Percentiles rank a stretch among this genome's conserved stretches.
Conservation (phyloP, 441 rosid genomes). For the Pelargonium australe region DNA sequence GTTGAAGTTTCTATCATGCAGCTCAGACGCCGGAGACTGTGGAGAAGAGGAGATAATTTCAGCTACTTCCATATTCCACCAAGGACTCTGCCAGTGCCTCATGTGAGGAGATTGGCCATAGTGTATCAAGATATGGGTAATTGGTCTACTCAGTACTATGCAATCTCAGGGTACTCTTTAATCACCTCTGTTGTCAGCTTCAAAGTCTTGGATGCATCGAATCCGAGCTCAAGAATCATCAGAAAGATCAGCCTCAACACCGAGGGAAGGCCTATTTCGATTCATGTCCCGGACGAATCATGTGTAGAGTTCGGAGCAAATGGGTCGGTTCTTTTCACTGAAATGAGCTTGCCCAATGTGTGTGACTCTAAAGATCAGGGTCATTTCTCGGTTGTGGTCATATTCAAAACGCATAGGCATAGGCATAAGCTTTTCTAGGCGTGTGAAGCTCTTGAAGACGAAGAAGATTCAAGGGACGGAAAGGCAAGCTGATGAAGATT, state of each 20-base stretch:
- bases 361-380: constrained; percentile 53
- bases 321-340: constrained; percentile 34
- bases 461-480: constrained; percentile 71
- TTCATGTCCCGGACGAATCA: constrained; percentile 46
- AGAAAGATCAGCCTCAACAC: constrained; percentile 37
- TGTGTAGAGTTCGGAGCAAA: constrained; percentile 31
- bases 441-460: constrained; percentile 31
- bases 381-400: constrained; percentile 53
- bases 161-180: constrained; percentile 48
- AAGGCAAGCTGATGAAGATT: constrained; percentile 61
- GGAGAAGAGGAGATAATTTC: constrained; percentile 65
- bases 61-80: constrained; percentile 52
- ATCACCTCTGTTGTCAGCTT: constrained; percentile 57
- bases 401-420: constrained; percentile 15
- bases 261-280: constrained; percentile 31
- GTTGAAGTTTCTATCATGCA: constrained; percentile 54
- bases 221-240: constrained; percentile 24
- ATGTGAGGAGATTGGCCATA: constrained; percentile 64
- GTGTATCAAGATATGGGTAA: constrained; percentile 69
- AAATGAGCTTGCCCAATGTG: constrained; percentile 28
- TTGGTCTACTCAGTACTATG: constrained; percentile 56
- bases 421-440: constrained; percentile 27
- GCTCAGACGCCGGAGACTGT: constrained; percentile 57
- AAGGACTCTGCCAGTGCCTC: constrained; percentile 55
- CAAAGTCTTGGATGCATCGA: constrained; percentile 56